Percentiles rank a stretch among this genome's conserved stretches.
Evolutionary conservation across 2,329 filamentous ascomycete genomes (phyloP).

Genomic region (Proliferodiscus dingleyae): DNA sequence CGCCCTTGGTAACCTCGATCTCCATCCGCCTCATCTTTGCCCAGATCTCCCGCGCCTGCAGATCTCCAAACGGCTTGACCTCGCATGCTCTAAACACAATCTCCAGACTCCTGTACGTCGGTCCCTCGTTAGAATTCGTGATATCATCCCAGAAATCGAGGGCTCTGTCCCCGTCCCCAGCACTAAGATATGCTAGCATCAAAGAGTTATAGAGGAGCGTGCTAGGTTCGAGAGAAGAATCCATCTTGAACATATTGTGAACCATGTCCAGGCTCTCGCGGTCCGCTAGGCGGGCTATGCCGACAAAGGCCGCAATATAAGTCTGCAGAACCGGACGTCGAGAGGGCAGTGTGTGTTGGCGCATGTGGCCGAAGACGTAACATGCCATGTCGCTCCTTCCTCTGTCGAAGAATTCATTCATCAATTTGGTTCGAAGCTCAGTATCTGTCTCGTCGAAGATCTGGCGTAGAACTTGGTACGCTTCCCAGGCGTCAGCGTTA

Average conservation of each 20-base stretch:
- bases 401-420: constrained; percentile 77
- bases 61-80: constrained; percentile 51
- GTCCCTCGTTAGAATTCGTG: constrained; percentile 77
- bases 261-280: constrained; percentile 65
- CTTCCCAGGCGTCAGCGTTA: constrained; percentile 59
- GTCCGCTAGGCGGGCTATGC: constrained; percentile 59
- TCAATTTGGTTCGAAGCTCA: constrained; percentile 62
- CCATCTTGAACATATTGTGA: constrained; percentile 93
- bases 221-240: constrained; percentile 70
- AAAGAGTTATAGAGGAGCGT: constrained; percentile 77
- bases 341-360: constrained; percentile 59
- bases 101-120: constrained; percentile 73
- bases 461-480: constrained; percentile 60
- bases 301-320: constrained; percentile 74
- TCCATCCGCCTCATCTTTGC: constrained; percentile 66
- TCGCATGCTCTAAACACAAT: constrained; percentile 80
- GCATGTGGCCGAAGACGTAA: constrained; percentile 89
- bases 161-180: constrained; percentile 60
- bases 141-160: constrained; percentile 83
- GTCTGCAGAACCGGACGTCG: constrained; percentile 66
- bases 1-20: constrained; percentile 65
- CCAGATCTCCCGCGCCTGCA: constrained; percentile 65
- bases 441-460: constrained; percentile 64
- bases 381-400: constrained; percentile 78
- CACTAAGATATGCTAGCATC: constrained; percentile 78